These are phyloP conservation scores for Fusarium oligoseptatum DNA, from an alignment of 2,329 filamentous ascomycete species.

Conservation along the genomic window DNA sequence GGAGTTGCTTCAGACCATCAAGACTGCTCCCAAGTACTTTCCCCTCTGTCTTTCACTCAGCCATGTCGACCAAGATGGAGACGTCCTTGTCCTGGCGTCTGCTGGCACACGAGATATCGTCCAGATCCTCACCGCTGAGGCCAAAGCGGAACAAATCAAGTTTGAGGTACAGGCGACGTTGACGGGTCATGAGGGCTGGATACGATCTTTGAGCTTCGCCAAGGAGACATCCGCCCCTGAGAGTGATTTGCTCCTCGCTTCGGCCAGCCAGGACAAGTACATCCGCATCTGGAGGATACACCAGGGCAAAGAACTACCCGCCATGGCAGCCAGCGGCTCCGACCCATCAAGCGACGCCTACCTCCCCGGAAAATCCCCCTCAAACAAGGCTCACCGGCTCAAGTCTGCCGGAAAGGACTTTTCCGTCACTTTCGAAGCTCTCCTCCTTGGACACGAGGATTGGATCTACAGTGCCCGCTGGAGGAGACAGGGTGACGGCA, in stretches of 20 bases:
- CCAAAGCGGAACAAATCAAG: conserved; percentile 53
- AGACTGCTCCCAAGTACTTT: conserved; percentile 82
- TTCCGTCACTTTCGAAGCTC: conserved; percentile 90
- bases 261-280: conserved; percentile 97
- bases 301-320: conserved; percentile 74
- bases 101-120: conserved; percentile 87
- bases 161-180: conserved; percentile 84
- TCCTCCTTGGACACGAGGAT: conserved; percentile 95
- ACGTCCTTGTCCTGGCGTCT: conserved; percentile 79
- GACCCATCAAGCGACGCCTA: conserved; percentile 71
- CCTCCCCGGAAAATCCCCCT: conserved; percentile 77
- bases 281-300: conserved; percentile 93
- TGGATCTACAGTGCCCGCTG: conserved; percentile 95
- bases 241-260: conserved; percentile 85
- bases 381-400: conserved; percentile 90
- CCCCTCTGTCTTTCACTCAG: conserved; percentile 82
- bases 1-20: conserved; percentile 76
- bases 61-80: conserved; percentile 64
- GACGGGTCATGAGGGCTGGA: conserved; percentile 93
- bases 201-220: conserved; percentile 85
- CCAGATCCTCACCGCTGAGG: conserved; percentile 78
- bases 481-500: conserved; percentile 66
- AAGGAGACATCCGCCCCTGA: conserved; percentile 66
- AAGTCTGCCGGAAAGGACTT: conserved; percentile 72
- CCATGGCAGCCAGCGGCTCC: conserved; percentile 64